Conservation (phyloP, 2,329 filamentous ascomycete genomes). For the Xylaria hypoxylon region DNA sequence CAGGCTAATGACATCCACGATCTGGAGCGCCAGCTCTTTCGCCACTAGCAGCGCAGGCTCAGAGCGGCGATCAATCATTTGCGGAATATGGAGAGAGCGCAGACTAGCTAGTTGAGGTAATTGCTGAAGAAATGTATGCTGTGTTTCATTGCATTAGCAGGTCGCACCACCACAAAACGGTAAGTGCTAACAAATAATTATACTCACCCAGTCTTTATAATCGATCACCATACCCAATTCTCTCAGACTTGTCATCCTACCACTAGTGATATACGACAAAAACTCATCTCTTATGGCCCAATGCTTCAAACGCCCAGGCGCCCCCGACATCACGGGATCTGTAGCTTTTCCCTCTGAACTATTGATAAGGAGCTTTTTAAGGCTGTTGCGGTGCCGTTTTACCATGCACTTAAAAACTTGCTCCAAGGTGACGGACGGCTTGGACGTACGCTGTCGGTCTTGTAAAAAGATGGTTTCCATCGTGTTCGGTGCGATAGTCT, state of each 20-base stretch:
- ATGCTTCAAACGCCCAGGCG: constrained; percentile 66
- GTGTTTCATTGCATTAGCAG: constrained; percentile 29
- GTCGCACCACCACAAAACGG: not conserved
- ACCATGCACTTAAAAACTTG: constrained; percentile 77
- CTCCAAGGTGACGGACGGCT: constrained; percentile 71
- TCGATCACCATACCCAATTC: constrained; percentile 80
- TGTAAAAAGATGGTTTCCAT: constrained; percentile 84
- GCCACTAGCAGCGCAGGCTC: constrained; percentile 48
- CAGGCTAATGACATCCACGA: constrained; percentile 81
- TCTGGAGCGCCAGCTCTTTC: constrained; percentile 78
- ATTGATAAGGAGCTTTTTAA: constrained; percentile 80
- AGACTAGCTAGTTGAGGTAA: constrained; percentile 78
- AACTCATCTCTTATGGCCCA: constrained; percentile 80
- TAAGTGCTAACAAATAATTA: not conserved
- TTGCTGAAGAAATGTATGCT: constrained; percentile 83
- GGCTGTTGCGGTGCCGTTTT: constrained; percentile 75
- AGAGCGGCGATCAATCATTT: constrained; percentile 60
- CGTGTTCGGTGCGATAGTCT: constrained; percentile 80
- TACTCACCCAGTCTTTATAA: constrained; percentile 81
- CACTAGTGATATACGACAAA: constrained; percentile 79
- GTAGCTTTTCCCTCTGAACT: constrained; percentile 67
- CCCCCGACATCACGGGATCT: constrained; percentile 47
- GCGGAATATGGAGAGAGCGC: constrained; percentile 76
- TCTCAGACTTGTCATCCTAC: constrained; percentile 76
- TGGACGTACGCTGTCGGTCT: constrained; percentile 65